Base-by-base conservation (phyloP, 192 early-diverging fungal species). In the Entrophospora sp. region DNA sequence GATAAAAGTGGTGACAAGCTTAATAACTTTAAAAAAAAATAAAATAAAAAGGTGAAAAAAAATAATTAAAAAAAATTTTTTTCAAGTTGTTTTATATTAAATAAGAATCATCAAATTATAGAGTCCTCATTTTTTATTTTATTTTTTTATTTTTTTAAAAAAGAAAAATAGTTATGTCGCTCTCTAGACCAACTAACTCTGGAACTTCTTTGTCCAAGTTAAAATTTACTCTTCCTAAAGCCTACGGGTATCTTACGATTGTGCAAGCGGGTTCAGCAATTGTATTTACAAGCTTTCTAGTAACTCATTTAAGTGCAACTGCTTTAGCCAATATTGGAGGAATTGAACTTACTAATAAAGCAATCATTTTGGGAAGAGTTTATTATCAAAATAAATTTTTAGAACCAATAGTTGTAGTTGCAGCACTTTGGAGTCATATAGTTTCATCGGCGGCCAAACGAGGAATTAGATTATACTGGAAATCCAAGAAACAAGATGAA, bases 351-450 rank as follows among this genome's bases (percentile, higher is more conserved):
- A 69, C 75, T 0, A 73, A 77, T 58, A 73, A 70, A 60, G 68
- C 75, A 4, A 58, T 77, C 5, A 22, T 77, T 42, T 69, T 69
- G 67, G 75, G 75, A 12, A 68, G 75, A 44, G 75, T 73, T 51
- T 77, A 73, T 71, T 77, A 77, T 63, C 75, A 77, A 66, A 72
- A 71, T 69, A 30, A 37, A 36, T 30, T 60, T 1, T 10, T 77
- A 10, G 75, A 77, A 25, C 67, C 70, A 4, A 65, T 77, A 22
- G 38, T 73, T n/a, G 75, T 77, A 8, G 73, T 69, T 49, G 75
- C 72, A 31, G 65, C 75, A 1, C 49, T 77, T 10, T 46, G 38
- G 2, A 52, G 70, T 5, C 75, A 77, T 56, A 37, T 77, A n/a
- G 34, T 56, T 7, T 49, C 72, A 3, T 69, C 72, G 28, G 20